A percentile compares a stretch with the other conserved stretches of the same genome.
These are phyloP conservation scores for Colletotrichum sp. DNA, from an alignment of 2,329 filamentous ascomycete genomes.

Conservation along the genomic window DNA sequence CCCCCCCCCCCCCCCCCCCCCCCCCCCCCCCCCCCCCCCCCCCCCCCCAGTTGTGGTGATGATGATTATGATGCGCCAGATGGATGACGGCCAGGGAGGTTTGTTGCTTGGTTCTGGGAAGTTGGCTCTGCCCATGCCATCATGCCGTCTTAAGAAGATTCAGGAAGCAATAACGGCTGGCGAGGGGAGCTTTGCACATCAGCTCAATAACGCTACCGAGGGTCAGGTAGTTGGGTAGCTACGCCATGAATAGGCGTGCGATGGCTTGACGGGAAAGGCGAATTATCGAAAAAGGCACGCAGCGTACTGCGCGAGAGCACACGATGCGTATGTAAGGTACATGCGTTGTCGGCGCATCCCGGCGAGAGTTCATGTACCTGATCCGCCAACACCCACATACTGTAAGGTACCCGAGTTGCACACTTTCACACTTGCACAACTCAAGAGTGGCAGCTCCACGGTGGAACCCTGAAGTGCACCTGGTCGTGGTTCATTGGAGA, in stretches of 20 bases:
- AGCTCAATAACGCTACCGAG: neutral
- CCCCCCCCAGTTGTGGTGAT: neutral
- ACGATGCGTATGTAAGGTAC: neutral
- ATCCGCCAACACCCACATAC: neutral
- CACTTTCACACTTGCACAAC: neutral
- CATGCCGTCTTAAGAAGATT: neutral
- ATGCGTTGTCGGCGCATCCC: neutral
- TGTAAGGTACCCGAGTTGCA: slow-evolving; percentile 18
- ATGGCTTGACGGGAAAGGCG: neutral
- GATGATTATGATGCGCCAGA: neutral
- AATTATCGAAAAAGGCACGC: neutral
- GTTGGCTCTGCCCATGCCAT: neutral
- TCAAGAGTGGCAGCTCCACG: neutral
- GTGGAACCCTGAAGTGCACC: neutral
- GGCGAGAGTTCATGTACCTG: neutral
- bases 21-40: too few species aligned
- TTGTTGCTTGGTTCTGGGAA: neutral
- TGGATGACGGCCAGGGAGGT: neutral
- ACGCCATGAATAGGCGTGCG: neutral
- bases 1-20: too few species aligned
- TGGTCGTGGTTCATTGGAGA: neutral
- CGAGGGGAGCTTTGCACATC: neutral
- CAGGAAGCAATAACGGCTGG: neutral
- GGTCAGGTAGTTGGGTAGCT: neutral
- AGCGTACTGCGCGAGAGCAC: neutral